Conservation (phyloP, 2,329 filamentous ascomycete species). For the Apiospora phragmitis region DNA sequence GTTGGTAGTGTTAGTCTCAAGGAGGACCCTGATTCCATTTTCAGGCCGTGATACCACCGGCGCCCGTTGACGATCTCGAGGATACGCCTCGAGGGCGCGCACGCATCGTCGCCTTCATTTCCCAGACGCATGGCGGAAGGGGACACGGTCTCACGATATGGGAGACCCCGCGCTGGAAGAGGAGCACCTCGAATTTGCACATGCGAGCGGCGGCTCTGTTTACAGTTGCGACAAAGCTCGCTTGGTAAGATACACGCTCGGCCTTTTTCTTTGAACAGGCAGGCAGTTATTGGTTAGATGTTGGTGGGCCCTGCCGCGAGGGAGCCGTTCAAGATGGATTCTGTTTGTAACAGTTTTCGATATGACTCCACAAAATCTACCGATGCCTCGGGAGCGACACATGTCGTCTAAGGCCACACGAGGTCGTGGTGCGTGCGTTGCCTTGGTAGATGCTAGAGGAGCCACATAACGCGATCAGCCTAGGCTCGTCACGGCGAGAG, state of each 20-base stretch:
- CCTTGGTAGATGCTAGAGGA: neutral
- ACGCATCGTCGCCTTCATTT: neutral
- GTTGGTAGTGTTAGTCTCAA: neutral
- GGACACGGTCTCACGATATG: neutral
- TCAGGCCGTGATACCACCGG: constrained; percentile 6
- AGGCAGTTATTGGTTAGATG: neutral
- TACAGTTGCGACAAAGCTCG: neutral
- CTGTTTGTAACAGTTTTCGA: constrained; percentile 11
- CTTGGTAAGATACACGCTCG: neutral
- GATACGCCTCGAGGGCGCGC: neutral
- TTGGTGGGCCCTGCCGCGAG: neutral
- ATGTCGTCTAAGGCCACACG: neutral
- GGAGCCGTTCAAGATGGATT: constrained; percentile 4
- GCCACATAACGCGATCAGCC: neutral
- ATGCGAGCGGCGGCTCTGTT: constrained; percentile 6
- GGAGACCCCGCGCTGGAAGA: neutral
- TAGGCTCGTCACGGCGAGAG: neutral
- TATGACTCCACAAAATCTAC: neutral
- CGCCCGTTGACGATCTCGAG: neutral
- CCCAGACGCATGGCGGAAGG: neutral
- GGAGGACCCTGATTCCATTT: constrained; percentile 6
- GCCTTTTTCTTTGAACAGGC: neutral
- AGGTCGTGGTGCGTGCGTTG: neutral
- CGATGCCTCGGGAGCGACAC: constrained; percentile 5
- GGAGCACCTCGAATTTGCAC: neutral